These are phyloP conservation scores for Lactarius pseudohatsudake DNA, from an alignment of 768 basidiomycete species.

Conservation along the genomic window DNA sequence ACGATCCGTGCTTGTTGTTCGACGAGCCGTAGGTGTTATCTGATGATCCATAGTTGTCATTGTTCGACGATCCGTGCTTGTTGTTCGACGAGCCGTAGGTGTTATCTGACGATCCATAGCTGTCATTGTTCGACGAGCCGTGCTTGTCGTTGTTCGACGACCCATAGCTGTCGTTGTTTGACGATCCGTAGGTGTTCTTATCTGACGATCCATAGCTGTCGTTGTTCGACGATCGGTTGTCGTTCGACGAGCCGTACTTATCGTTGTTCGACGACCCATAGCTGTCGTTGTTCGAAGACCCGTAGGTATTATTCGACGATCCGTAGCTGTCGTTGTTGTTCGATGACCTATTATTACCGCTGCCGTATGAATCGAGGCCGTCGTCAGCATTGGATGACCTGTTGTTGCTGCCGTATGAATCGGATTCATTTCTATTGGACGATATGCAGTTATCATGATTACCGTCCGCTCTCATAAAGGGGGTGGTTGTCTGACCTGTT, in stretches of 20 bases:
- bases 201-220: constrained; percentile 33
- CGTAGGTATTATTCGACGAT: constrained; percentile 30
- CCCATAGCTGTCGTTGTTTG: constrained; percentile 17
- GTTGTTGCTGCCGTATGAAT: neutral
- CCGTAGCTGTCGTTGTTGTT: constrained; percentile 27
- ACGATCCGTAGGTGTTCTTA: constrained; percentile 21
- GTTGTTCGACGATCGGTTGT: constrained; percentile 29
- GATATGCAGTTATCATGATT: neutral
- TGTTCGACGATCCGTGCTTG: neutral
- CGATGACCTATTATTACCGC: constrained; percentile 5
- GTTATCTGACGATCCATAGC: constrained; percentile 32
- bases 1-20: constrained; percentile 23
- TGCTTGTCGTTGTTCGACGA: constrained; percentile 27
- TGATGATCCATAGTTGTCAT: constrained; percentile 31
- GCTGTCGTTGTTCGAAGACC: constrained; percentile 1
- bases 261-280: constrained; percentile 6
- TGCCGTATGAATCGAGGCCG: constrained; percentile 5
- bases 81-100: constrained; percentile 32
- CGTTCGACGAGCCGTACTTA: constrained; percentile 29
- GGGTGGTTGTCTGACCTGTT: neutral
- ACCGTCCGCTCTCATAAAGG: neutral
- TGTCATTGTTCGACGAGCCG: constrained; percentile 17
- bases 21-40: constrained; percentile 32
- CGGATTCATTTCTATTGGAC: neutral
- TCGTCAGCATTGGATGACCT: neutral